Evolutionary conservation across 345 rosid genomes (phyloP).

Genomic region (Mangifera indica): DNA sequence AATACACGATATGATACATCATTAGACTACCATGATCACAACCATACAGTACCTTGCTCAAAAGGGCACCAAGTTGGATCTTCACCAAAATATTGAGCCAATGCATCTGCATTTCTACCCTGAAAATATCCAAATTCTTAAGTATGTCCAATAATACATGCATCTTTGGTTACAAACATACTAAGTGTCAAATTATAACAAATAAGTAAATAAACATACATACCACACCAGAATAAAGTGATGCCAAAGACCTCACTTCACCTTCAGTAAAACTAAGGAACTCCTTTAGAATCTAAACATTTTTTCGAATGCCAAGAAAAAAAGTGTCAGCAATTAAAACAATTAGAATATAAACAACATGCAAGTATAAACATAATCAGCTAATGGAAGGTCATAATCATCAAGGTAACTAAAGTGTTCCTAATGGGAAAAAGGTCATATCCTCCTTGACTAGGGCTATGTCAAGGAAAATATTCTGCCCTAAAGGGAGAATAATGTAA

Average conservation of each 20-base stretch:
- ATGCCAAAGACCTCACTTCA: slow-evolving; percentile 70
- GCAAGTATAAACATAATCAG: slow-evolving; percentile 7
- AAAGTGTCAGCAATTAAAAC: slow-evolving; percentile 11
- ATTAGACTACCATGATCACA: too few species aligned
- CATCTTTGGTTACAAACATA: neutral
- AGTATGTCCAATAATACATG: neutral
- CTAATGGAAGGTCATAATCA: neutral
- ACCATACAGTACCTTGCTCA: slow-evolving; percentile 63
- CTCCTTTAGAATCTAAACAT: slow-evolving; percentile 60
- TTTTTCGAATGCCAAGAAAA: slow-evolving; percentile 35
- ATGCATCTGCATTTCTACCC: slow-evolving; percentile 85
- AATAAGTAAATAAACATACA: slow-evolving; percentile 15
- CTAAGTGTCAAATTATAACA: neutral
- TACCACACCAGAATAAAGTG: slow-evolving; percentile 72
- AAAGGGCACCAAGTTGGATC: slow-evolving; percentile 88
- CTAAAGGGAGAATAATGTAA: neutral
- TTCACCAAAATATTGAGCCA: slow-evolving; percentile 83
- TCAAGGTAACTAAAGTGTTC: neutral
- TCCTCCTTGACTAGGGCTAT: neutral
- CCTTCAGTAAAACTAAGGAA: slow-evolving; percentile 71
- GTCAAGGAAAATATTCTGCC: neutral
- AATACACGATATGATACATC: too few species aligned
- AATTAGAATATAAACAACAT: neutral
- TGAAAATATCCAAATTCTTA: slow-evolving; percentile 29
- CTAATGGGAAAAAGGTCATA: neutral